Evolutionary conservation across 371 early-diverging fungal genomes (phyloP), one percentile per base, ranked within the genome.

Genomic region (Mortierella sp.): DNA sequence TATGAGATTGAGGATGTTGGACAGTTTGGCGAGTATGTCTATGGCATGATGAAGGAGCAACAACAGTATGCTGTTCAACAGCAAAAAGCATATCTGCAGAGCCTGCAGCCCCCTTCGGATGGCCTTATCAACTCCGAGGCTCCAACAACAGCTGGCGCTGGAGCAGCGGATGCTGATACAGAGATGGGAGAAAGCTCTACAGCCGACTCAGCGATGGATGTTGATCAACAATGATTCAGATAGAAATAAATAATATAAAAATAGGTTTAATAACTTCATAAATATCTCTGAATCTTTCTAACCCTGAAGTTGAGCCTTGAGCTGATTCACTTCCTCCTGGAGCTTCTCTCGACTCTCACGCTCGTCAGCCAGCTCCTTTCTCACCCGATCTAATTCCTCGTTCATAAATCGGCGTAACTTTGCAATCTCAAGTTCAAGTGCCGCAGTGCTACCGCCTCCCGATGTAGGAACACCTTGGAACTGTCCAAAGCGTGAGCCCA

Each of bases 21-120:
- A 40, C 91, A 92, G 64, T 88, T 93, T 87, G 92, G 93, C 28
- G 78, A 87, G 68, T 89, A 91, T 70, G 94, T 94, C 20, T 91
- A 85, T 72, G 89, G 94, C 54, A 86, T 94, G 86, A 91, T 91
- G 83, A 87, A 93, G 78, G 92, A 94, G 77, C 93, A 93, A 70
- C 73, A 94, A 37, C 89, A 89, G 43, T 86, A 68, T 72, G 87
- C 84, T 12, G 73, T 84, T 47, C 73, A 88, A 47, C 84, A 83
- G 49, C 80, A 80, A 52, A 58, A 75, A 10, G 65, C 64, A 3
- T 80, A 80, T 26, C 1, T 80, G 12, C 47, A 71, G 22, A 75
- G 78, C 45, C 24, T 78, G 14, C 70, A 62, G 64, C 66, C 63
- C 26, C 69, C 49, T 20, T 55, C 74, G 2, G 55, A 55, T 55